Conservation (phyloP, 106 monocot species). For the Acorus gramineus region DNA sequence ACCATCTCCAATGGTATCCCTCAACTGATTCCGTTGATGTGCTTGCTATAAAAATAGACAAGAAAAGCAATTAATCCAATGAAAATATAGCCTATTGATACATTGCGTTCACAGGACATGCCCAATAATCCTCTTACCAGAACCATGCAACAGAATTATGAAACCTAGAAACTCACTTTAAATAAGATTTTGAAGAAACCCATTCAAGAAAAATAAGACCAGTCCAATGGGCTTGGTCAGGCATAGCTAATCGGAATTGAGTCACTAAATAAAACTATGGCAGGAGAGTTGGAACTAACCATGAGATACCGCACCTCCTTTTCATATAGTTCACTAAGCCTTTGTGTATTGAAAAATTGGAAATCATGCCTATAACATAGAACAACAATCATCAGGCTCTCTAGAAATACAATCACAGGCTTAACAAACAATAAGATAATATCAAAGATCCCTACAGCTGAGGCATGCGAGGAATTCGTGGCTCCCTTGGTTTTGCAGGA, state of each 20-base stretch:
- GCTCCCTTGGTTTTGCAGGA: slow-evolving; percentile 81
- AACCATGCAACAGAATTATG: too few species aligned
- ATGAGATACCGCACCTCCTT: slow-evolving; percentile 98
- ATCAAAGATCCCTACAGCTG: slow-evolving; percentile 59
- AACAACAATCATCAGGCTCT: neutral
- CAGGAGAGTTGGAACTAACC: slow-evolving; percentile 26
- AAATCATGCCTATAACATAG: slow-evolving; percentile 85
- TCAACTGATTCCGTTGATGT: slow-evolving; percentile 26
- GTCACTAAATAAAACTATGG: too few species aligned
- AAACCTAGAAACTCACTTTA: too few species aligned
- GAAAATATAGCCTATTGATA: neutral
- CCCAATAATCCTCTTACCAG: too few species aligned
- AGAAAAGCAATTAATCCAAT: neutral
- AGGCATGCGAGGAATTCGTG: slow-evolving; percentile 93
- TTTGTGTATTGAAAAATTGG: slow-evolving; percentile 94
- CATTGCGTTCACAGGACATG: too few species aligned
- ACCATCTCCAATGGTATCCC: slow-evolving; percentile 28
- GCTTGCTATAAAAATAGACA: slow-evolving; percentile 6
- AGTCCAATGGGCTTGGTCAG: too few species aligned
- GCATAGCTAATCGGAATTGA: too few species aligned
- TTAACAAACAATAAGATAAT: too few species aligned
- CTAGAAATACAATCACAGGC: too few species aligned
- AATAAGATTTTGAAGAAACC: too few species aligned
- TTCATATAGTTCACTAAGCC: slow-evolving; percentile 88
- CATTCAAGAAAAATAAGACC: too few species aligned